Conservation (phyloP, 1,284 basidiomycete genomes). For the Microbotryomycetes sp. region DNA sequence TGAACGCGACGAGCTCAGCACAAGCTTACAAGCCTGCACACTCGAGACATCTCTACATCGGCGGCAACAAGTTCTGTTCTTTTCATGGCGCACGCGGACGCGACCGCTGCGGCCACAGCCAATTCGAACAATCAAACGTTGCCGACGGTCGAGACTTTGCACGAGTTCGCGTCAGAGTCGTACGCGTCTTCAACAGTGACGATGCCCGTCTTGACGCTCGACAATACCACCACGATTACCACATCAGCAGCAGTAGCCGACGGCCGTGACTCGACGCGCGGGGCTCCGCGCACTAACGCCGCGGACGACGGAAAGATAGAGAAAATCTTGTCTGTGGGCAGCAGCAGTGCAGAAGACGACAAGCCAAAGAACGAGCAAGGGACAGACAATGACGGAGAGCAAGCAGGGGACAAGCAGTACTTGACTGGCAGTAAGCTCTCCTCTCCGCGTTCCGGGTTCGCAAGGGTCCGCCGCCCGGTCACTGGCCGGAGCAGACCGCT, state of each 20-base stretch:
- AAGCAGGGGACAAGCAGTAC: too few species aligned
- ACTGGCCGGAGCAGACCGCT: not conserved
- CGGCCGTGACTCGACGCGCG: too few species aligned
- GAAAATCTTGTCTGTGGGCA: not conserved
- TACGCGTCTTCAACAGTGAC: not conserved
- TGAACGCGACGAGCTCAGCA: too few species aligned
- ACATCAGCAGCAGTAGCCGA: too few species aligned
- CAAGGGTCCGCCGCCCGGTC: not conserved
- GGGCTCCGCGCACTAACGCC: not conserved
- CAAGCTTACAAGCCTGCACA: too few species aligned
- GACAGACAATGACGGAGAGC: not conserved
- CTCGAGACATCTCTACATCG: not conserved
- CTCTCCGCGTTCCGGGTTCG: not conserved
- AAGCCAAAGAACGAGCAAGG: not conserved
- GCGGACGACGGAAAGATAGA: not conserved
- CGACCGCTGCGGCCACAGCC: not conserved
- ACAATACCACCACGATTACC: not conserved
- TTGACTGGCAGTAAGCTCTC: conserved; percentile 17
- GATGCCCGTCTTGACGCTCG: not conserved
- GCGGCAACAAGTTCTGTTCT: too few species aligned
- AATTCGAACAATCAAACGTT: not conserved
- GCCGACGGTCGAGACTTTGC: too few species aligned
- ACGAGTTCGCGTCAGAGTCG: not conserved
- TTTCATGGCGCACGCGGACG: too few species aligned
- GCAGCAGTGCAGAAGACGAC: not conserved